Evolutionary conservation across 2,329 filamentous ascomycete species (phyloP).

Genomic region (Pseudogymnoascus sp.): DNA sequence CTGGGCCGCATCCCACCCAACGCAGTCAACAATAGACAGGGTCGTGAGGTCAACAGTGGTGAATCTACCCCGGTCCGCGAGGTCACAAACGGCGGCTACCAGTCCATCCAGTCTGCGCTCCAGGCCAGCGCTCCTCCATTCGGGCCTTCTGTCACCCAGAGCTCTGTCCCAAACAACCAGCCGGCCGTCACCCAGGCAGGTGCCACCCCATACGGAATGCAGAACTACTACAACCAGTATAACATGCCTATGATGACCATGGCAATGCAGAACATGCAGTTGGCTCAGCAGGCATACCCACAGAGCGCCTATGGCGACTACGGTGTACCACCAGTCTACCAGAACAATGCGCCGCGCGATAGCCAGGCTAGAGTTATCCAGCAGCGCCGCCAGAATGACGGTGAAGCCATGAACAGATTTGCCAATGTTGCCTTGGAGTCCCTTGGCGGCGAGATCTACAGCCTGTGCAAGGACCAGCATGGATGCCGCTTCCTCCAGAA

Average conservation of each 20-base stretch:
- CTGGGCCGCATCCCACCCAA: constrained; percentile 69
- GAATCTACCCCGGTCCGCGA: constrained; percentile 30
- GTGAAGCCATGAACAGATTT: constrained; percentile 70
- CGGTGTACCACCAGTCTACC: constrained; percentile 17
- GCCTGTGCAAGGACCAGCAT: constrained; percentile 94
- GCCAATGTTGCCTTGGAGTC: constrained; percentile 75
- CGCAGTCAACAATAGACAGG: constrained; percentile 58
- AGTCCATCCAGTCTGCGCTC: constrained; percentile 60
- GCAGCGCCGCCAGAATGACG: constrained; percentile 65
- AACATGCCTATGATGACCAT: constrained; percentile 55
- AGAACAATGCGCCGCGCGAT: constrained; percentile 53
- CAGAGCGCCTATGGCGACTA: constrained; percentile 43
- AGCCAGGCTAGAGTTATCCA: constrained; percentile 69
- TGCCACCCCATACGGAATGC: constrained; percentile 16
- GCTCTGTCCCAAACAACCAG: constrained; percentile 23
- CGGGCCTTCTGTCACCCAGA: constrained; percentile 49
- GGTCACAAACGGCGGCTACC: constrained; percentile 41
- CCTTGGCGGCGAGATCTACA: constrained; percentile 75
- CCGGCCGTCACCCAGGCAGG: constrained; percentile 21
- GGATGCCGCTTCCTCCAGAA: constrained; percentile 95
- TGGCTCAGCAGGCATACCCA: constrained; percentile 45
- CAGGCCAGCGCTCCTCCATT: constrained; percentile 77
- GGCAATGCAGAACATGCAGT: constrained; percentile 58
- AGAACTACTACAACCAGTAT: constrained; percentile 30
- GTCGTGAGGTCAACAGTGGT: constrained; percentile 55